These are phyloP conservation scores for Capsicum baccatum DNA, from an alignment of 257 asterid species.

Conservation along the genomic window DNA sequence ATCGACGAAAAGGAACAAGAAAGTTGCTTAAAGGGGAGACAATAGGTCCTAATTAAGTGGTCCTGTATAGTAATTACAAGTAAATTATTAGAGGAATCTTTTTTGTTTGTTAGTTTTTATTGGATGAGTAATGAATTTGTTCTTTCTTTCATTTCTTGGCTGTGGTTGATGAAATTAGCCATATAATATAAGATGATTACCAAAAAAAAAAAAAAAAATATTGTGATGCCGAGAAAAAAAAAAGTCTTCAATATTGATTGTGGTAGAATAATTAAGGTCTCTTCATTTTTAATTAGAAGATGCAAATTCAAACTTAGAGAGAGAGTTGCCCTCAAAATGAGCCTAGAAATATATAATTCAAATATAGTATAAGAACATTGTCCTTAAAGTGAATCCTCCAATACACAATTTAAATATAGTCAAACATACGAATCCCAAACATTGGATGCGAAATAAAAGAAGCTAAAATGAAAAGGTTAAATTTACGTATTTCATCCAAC, in stretches of 20 bases:
- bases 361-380: no score
- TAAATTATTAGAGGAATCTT: background rate
- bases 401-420: no score
- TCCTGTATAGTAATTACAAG: background rate
- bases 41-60: background rate
- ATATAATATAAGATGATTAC: background rate
- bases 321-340: no score
- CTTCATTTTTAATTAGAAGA: no score
- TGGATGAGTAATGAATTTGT: background rate
- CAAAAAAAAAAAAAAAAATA: background rate
- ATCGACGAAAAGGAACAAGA: slow-evolving; percentile 40
- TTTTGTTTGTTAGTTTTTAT: background rate
- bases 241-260: no score
- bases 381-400: no score
- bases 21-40: background rate
- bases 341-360: no score
- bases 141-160: background rate
- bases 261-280: no score
- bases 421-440: no score
- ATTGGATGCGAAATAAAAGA: no score
- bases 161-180: background rate
- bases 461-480: background rate
- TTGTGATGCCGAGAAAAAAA: background rate
- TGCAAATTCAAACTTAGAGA: no score
- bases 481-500: background rate